These are phyloP conservation scores for Tubosaeta sp. DNA, from an alignment of 768 basidiomycete genomes.

Conservation along the genomic window DNA sequence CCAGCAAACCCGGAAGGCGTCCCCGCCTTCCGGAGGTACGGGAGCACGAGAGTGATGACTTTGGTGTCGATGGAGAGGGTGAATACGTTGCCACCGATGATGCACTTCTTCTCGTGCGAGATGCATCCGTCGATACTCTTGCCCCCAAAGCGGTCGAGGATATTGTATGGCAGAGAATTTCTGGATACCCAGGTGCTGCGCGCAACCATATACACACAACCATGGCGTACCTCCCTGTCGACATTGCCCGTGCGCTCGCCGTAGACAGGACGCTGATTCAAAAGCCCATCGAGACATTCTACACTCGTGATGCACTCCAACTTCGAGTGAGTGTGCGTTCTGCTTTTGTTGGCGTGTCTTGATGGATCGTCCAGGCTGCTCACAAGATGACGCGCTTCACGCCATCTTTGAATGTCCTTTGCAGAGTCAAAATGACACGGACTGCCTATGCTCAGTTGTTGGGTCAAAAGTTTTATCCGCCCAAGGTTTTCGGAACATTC, in stretches of 20 bases:
- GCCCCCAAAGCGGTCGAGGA: constrained; percentile 61
- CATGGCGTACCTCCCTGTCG: constrained; percentile 73
- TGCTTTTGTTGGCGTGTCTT: background rate
- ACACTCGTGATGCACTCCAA: constrained; percentile 89
- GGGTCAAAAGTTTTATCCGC: constrained; percentile 90
- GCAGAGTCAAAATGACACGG: constrained; percentile 73
- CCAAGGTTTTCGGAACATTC: constrained; percentile 82
- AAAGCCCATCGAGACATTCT: constrained; percentile 87
- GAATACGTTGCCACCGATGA: constrained; percentile 56
- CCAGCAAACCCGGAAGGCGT: constrained; percentile 50
- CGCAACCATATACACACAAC: constrained; percentile 70
- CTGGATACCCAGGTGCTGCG: constrained; percentile 69
- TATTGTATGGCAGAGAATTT: constrained; percentile 66
- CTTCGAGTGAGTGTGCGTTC: constrained; percentile 60
- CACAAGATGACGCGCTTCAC: constrained; percentile 90
- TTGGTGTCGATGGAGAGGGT: constrained; percentile 38
- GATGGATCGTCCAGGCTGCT: constrained; percentile 54
- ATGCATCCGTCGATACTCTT: constrained; percentile 48
- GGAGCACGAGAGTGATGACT: constrained; percentile 46
- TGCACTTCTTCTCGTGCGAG: constrained; percentile 60
- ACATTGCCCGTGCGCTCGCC: constrained; percentile 71
- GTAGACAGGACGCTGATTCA: constrained; percentile 69
- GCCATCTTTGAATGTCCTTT: constrained; percentile 59
- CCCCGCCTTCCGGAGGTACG: constrained; percentile 39
- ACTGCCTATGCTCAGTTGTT: constrained; percentile 91